These are phyloP conservation scores for Schizothecium vesticola DNA, from an alignment of 495 filamentous ascomycete species.

Conservation along the genomic window DNA sequence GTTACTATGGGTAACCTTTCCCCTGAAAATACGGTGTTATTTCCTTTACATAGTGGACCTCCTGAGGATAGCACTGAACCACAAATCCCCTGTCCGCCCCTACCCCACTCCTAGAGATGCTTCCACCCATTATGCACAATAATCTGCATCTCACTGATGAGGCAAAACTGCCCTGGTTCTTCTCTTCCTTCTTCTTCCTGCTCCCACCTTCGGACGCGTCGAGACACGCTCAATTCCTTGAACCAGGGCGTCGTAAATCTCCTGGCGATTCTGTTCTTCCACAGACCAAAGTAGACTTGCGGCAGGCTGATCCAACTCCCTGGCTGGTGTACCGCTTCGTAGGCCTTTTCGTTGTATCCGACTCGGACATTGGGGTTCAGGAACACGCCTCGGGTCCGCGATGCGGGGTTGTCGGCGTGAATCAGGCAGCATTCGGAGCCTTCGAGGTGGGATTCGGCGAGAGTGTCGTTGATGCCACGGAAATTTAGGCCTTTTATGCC, in stretches of 20 bases:
- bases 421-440: conserved; percentile 81
- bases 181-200: conserved; percentile 36
- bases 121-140: conserved; percentile 69
- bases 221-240: conserved; percentile 29
- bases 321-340: conserved; percentile 37
- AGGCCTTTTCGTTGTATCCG: conserved; percentile 57
- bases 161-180: conserved; percentile 58
- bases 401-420: conserved; percentile 62
- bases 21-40: neutral
- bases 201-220: conserved; percentile 37
- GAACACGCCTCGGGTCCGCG: conserved; percentile 55
- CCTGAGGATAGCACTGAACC: neutral
- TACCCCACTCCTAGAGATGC: conserved; percentile 49
- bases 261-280: conserved; percentile 42
- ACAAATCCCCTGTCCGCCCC: neutral
- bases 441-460: conserved; percentile 66
- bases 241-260: conserved; percentile 26
- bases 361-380: conserved; percentile 77
- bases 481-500: conserved; percentile 42
- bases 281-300: conserved; percentile 31
- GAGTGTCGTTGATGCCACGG: conserved; percentile 63
- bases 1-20: neutral
- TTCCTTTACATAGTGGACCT: neutral
- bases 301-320: conserved; percentile 30
- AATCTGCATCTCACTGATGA: conserved; percentile 84